A percentile compares a stretch with the other conserved stretches of the same genome.
Conservation (phyloP, 495 filamentous ascomycete species). For the Penicillium daleae region DNA sequence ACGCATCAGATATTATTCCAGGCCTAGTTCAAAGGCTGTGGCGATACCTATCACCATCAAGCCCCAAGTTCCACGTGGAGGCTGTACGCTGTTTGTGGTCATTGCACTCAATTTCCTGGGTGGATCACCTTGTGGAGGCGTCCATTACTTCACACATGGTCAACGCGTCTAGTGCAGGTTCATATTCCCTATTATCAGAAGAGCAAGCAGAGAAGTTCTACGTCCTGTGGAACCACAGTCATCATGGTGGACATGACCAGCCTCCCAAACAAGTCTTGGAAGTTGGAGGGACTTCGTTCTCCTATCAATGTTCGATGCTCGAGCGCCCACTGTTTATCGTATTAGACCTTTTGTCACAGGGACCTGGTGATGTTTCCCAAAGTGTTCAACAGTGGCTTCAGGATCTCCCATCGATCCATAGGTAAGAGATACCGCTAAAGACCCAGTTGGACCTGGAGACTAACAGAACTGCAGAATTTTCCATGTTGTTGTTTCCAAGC, state of each 20-base stretch:
- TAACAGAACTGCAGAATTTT: slow-evolving; percentile 42
- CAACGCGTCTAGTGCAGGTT: slow-evolving; percentile 35
- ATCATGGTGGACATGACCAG: slow-evolving; percentile 63
- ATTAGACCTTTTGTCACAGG: slow-evolving; percentile 76
- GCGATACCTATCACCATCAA: slow-evolving; percentile 75
- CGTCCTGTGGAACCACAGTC: slow-evolving; percentile 78
- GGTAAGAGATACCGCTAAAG: slow-evolving; percentile 28
- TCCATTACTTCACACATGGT: slow-evolving; percentile 77
- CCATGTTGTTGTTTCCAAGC: slow-evolving; percentile 41
- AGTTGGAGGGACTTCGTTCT: slow-evolving; percentile 35
- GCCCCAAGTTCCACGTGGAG: slow-evolving; percentile 92
- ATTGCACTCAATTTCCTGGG: slow-evolving; percentile 67
- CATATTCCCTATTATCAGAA: slow-evolving; percentile 37
- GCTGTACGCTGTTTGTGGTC: slow-evolving; percentile 85
- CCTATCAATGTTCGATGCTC: slow-evolving; percentile 64
- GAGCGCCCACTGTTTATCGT: slow-evolving; percentile 81
- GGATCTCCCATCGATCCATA: slow-evolving; percentile 59
- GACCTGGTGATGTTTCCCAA: slow-evolving; percentile 72
- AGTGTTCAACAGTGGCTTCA: slow-evolving; percentile 83
- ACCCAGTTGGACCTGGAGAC: not conserved
- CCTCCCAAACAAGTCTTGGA: slow-evolving; percentile 55
- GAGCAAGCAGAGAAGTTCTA: slow-evolving; percentile 60
- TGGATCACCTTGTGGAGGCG: slow-evolving; percentile 72
- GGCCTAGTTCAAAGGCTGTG: slow-evolving; percentile 73
- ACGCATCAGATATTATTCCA: slow-evolving; percentile 67